These are phyloP conservation scores for Silene latifolia DNA, from an alignment of 148 eudicot species.

Conservation along the genomic window DNA sequence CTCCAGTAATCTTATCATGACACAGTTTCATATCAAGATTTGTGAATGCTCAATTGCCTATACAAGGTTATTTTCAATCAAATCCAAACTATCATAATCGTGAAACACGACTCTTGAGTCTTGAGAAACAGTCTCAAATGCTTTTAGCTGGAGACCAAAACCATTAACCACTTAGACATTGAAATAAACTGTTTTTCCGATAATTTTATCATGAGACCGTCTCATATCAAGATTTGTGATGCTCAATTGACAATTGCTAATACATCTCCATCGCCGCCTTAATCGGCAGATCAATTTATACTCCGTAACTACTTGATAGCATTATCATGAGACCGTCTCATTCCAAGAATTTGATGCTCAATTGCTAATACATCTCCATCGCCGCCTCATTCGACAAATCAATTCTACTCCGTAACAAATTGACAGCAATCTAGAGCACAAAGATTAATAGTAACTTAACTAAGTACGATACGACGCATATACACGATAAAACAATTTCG, in stretches of 20 bases:
- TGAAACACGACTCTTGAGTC: too few species aligned
- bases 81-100: background rate
- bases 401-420: background rate
- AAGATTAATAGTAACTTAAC: conserved; percentile 1
- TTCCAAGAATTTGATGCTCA: background rate
- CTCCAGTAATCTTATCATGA: background rate
- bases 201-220: background rate
- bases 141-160: too few species aligned
- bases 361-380: background rate
- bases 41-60: background rate
- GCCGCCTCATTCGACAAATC: background rate
- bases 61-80: background rate
- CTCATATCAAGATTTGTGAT: background rate
- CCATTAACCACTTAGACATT: too few species aligned
- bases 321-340: too few species aligned
- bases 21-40: background rate
- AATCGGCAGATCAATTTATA: background rate
- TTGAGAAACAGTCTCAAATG: background rate
- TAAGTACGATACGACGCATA: conserved; percentile 4
- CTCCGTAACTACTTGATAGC: too few species aligned
- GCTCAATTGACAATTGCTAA: too few species aligned
- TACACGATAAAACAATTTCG: background rate
- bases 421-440: background rate
- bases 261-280: too few species aligned
- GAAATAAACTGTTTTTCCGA: too few species aligned